Base-by-base conservation (phyloP, 805 yeast species). In the Monosporozyma aerobia region DNA sequence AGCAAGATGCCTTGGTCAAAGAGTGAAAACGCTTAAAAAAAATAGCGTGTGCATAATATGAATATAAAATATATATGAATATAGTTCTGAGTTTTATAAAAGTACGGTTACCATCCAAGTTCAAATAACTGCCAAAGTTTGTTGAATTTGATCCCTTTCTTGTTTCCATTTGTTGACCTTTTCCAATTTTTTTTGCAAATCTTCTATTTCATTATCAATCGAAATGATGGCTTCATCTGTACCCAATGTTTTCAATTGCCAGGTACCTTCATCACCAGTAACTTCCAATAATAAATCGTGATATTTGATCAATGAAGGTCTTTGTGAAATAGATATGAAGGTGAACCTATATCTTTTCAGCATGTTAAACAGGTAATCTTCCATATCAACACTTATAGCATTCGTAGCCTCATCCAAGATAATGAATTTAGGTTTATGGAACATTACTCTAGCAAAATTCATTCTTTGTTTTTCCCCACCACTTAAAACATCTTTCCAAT, bases 391-490 rank as follows among this genome's bases (percentile, higher is more conserved):
- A 50, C 89, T 81, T 11, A 90, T 90, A 0, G 97, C 97, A 64
- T 89, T 87, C 3, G 97, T 90, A n/a, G 95, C 87, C 69, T 90
- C 97, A 69, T 90, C 97, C 56, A 90, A 76, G 2, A 90, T 80
- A 3, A 90, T 89, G 67, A 87, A 87, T 64, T 79, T 77, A 48
- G 96, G 96, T 51, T 79, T 78, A 64, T 85, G 87, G 71, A 84
- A 88, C 59, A 90, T 71, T 2, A 90, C 79, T 60, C 97, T 77
- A 0, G 97, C 96, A 72, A 90, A 86, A 67, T 88, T 81, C 67
- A 90, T 78, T 64, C 96, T 80, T 73, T 90, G 97, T 69, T 88
- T 84, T 67, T 90, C 97, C 53, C 97, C 97, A n/a, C 97, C 97
- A 69, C 94, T 85, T 57, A 90, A 77, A n/a, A 90, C 85, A 64